Evolutionary conservation across 2,329 filamentous ascomycete genomes (phyloP), one percentile per base, ranked within the genome.

Genomic region (Cryphonectria carpinicola): DNA sequence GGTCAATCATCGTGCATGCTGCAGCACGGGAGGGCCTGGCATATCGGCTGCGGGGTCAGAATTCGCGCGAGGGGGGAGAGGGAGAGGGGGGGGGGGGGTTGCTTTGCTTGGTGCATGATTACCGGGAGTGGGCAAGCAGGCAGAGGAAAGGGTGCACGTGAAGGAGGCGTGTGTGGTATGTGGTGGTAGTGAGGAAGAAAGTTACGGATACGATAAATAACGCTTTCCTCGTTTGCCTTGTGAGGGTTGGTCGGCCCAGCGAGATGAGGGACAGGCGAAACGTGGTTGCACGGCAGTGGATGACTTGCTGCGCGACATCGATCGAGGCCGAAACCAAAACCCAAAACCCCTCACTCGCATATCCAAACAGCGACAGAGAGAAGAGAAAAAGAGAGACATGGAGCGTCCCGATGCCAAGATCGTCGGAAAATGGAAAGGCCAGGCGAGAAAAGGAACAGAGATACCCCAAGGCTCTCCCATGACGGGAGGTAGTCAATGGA

Each of bases 221-320:
- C 46, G 46, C 22, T 49, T 49, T 22, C 22, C 46, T 32, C 17
- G 19, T 35, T n/a, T 39, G 19, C 14, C 14, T 56, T 35, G 60
- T 32, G n/a, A 62, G 25, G 54, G 60, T 49, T 10, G 22, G 22
- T 3, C 46, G 17, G 63, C 67, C 62, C 54, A 58, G 54, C 54
- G 54, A 58, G 25, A 35, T 14, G 28, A 58, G 54, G 14, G 5
- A 6, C 25, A 32, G 25, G 22, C 28, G 61, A 65, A 71, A 68
- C 66, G 69, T 71, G 66, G 69, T 61, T 41, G 37, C 43, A 61
- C 11, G 49, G 41, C 28, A 35, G 66, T 43, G 14, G 66, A 41
- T 65, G 49, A 68, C 61, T 64, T 71, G 65, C 66, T 67, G 64
- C 54, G 25, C 54, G 54, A 19, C 28, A 58, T 49, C 2, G 46